Evolutionary conservation across 768 basidiomycete species (phyloP), one percentile per base, ranked within the genome.

Genomic region (Auriculariales sp.): DNA sequence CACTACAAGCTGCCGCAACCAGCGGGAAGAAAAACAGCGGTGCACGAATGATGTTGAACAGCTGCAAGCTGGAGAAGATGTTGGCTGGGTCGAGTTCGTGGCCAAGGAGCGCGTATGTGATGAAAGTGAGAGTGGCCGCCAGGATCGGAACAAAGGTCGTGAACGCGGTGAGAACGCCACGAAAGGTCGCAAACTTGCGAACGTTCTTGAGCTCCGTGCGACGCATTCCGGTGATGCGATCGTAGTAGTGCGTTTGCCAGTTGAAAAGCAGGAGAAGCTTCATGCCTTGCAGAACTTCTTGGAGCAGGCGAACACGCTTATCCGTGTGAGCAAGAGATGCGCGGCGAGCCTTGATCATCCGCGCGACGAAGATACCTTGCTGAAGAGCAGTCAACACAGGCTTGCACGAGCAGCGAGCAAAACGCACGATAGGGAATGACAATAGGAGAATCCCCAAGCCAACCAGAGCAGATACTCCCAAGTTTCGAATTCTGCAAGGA

Each of bases 381-480:
- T n/a, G 19, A 32, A 17, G 47, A 28, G 15, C 9, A 3, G 4
- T 33, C 9, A 24, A 34, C 33, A 12, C 33, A 12, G 17, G 12
- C 17, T 12, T 6, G 7, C 9, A 24, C 7, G 45, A 30, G 7
- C 9, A 25, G 24, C 0, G 45, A 46, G 45, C 12, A 24, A 10
- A n/a, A 46, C 45, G 10, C 5, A 3, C 25, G 15, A 47, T 6
- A 7, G 32, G 46, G 28, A 24, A 47, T n/a, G 27, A 25, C 15
- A 44, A 28, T 27, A 11, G 35, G 49, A 47, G 47, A 56, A 63
- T 73, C 48, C 61, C 75, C 11, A 81, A 61, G 0, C 78, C 81
- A 22, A 83, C 81, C 11, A 86, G 69, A 0, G 81, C 81, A 1
- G 81, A 83, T 55, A 76, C 77, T 3, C 82, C 81, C 15, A 86